These are phyloP conservation scores for Neurospora sp. DNA, from an alignment of 2,329 filamentous ascomycete genomes.

Conservation along the genomic window DNA sequence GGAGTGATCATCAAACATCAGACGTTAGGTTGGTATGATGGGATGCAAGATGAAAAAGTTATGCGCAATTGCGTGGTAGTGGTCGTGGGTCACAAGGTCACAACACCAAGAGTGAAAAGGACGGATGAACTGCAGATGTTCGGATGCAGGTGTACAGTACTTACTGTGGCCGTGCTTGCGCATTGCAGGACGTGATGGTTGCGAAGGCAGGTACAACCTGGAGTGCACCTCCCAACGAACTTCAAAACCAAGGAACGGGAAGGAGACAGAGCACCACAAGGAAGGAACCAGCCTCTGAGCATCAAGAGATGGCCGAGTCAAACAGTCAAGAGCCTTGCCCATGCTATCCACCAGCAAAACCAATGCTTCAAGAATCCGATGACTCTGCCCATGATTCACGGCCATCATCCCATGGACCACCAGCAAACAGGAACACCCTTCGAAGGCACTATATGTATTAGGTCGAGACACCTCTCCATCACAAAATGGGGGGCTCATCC, in stretches of 20 bases:
- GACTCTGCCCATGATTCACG: neutral
- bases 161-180: neutral
- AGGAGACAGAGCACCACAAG: neutral
- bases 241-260: neutral
- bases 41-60: too few relatives aligned
- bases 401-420: neutral
- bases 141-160: neutral
- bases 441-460: neutral
- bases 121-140: neutral
- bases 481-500: neutral
- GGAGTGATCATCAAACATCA: too few relatives aligned
- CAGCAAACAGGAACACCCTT: neutral
- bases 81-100: too few relatives aligned
- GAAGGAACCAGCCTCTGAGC: neutral
- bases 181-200: neutral
- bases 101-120: too few relatives aligned
- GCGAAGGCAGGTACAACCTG: neutral
- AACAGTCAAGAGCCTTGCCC: neutral
- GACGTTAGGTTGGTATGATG: too few relatives aligned
- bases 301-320: neutral
- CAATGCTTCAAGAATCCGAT: neutral
- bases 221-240: neutral
- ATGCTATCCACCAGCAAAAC: neutral
- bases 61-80: too few relatives aligned
- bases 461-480: neutral